phyloP scores from a whole-genome alignment of 2,329 filamentous ascomycete species.

The Neonectria neomacrospora region DNA sequence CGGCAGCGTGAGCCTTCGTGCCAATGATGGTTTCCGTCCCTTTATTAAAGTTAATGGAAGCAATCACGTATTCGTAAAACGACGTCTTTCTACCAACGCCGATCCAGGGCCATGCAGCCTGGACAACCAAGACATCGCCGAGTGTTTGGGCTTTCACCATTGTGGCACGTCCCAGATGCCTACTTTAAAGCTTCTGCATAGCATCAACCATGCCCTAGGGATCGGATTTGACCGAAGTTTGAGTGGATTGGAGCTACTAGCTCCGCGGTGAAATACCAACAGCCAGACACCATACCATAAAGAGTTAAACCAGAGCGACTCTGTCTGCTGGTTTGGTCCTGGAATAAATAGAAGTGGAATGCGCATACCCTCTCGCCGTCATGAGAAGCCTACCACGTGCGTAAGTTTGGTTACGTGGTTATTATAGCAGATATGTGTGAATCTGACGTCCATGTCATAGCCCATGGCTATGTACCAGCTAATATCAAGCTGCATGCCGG shows the following conservation, averaged over 20 bases:
- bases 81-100: background rate
- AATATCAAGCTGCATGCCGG: background rate
- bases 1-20: background rate
- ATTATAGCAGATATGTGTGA: background rate
- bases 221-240: background rate
- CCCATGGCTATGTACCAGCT: background rate
- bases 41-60: constrained; percentile 15
- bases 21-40: background rate
- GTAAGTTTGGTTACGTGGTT: background rate
- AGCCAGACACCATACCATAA: background rate
- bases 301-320: background rate
- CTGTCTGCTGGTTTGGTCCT: background rate
- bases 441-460: background rate
- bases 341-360: background rate
- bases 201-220: background rate
- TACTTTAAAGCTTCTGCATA: background rate
- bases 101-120: background rate
- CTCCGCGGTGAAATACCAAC: no score
- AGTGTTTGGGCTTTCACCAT: constrained; percentile 3
- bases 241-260: background rate
- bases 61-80: background rate
- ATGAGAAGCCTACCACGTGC: background rate
- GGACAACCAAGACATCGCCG: background rate
- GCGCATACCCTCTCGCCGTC: background rate
- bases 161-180: background rate